Base-by-base conservation (phyloP, 441 rosid species). In the Mallotus japonicus region DNA sequence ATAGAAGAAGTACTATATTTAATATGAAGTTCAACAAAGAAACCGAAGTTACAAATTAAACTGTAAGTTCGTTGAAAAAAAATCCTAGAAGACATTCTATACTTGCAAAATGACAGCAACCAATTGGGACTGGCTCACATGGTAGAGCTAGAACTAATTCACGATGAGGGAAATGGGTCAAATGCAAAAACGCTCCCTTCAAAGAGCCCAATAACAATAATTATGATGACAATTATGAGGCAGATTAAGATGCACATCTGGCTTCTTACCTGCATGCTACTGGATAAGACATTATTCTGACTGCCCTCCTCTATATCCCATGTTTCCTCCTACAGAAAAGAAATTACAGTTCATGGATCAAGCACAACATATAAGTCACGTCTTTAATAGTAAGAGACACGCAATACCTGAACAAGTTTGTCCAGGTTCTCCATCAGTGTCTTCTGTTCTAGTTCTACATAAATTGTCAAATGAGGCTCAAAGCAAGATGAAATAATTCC, bases 261-360 rank as follows among this genome's bases (percentile, higher is more conserved):
- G 67, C 59, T 65, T 53, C 81, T 79, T 83, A 90, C 99, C 92
- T 96, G 97, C 86, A 90, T 93, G 84, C 98, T 93, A 82, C 99
- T 96, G 77, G 91, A 87, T 75, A 96, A 83, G 75, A 96, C 99
- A 85, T 92, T 90, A 78, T 85, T 93, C 82, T 96, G 97, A 80
- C 97, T 91, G 68, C 97, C 97, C 75, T 93, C 99, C 76, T 96
- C 99, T 54, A 93, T 87, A 78, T 96, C 98, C 99, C 98, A 96
- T 63, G 98, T 88, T 86, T 96, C 99, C 84, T 96, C 99, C 99
- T 96, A 79, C 66, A 11, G 50, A 49, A 64, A 65, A 72, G 63
- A 67, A 77, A 67, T 50, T 44, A 54, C 34, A 66, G 73, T 42
- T 74, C 14, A 59, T 64, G 62, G 70, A 77, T 70, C 62, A 82